phyloP scores from a whole-genome alignment of 1,284 basidiomycete species.

The Hortiboletus rubellus region DNA sequence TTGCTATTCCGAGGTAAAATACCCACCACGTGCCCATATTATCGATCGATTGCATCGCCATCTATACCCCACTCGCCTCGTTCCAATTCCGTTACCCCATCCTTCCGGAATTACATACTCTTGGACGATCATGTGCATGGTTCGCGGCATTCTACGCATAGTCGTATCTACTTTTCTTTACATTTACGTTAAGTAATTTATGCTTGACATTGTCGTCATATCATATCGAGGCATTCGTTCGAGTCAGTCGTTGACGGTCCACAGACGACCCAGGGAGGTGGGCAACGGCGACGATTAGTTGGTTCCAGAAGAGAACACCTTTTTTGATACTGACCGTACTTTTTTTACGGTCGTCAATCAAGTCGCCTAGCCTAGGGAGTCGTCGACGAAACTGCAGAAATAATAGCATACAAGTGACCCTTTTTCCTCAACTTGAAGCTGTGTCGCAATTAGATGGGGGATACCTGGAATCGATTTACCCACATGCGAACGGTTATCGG shows the following conservation, averaged over 20 bases:
- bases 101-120: not conserved
- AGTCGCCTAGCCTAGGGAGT: too few relatives aligned
- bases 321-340: not conserved
- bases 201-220: not conserved
- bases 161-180: not conserved
- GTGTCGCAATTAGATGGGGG: too few relatives aligned
- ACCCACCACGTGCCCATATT: not conserved
- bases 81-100: not conserved
- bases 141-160: not conserved
- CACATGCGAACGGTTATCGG: too few relatives aligned
- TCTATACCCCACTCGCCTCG: slow-evolving; percentile 1
- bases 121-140: not conserved
- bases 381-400: too few relatives aligned
- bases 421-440: too few relatives aligned
- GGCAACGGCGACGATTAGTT: too few relatives aligned
- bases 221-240: not conserved
- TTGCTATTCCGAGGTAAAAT: not conserved
- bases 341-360: too few relatives aligned
- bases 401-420: too few relatives aligned
- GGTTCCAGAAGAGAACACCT: not conserved
- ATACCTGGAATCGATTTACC: too few relatives aligned
- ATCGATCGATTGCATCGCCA: not conserved
- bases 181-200: slow-evolving; percentile 1
- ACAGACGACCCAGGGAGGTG: too few relatives aligned
- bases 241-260: too few relatives aligned